Conservation (phyloP, 768 basidiomycete species). For the Mrakia blollopis region DNA sequence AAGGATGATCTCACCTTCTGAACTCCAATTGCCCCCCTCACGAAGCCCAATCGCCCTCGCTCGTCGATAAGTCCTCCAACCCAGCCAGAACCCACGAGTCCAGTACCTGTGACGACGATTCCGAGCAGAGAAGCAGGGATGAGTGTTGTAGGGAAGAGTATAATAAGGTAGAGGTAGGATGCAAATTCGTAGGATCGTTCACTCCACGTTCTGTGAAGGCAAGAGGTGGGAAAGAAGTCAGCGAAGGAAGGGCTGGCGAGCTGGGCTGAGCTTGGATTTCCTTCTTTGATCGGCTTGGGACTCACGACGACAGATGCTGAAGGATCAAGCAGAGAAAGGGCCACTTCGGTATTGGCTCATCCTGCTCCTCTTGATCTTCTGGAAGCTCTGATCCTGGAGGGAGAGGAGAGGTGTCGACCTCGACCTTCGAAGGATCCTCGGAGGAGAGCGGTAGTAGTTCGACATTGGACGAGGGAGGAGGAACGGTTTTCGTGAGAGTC, state of each 20-base stretch:
- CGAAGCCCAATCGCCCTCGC: conserved; percentile 44
- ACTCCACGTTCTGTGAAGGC: neutral
- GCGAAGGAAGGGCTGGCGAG: neutral
- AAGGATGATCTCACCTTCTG: conserved; percentile 45
- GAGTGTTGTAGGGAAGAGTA: conserved; percentile 49
- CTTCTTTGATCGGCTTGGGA: neutral
- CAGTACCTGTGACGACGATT: conserved; percentile 47
- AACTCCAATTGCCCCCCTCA: conserved; percentile 46
- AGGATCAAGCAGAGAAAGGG: conserved; percentile 21
- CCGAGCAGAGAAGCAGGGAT: conserved; percentile 53
- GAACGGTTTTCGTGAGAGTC: neutral
- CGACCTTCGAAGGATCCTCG: neutral
- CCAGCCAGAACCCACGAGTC: conserved; percentile 48
- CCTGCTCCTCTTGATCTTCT: neutral
- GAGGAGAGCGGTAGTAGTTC: neutral
- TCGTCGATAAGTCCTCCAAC: conserved; percentile 51
- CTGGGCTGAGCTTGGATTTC: neutral
- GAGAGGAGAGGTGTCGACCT: neutral
- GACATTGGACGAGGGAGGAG: neutral
- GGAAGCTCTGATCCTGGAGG: neutral
- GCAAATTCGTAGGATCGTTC: conserved; percentile 23
- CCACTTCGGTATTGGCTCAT: conserved; percentile 16
- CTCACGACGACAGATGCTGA: conserved; percentile 25
- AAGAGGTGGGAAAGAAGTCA: neutral
- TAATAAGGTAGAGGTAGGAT: conserved; percentile 47